Percentiles rank a stretch among this genome's conserved stretches.
Conservation (phyloP, 163 green algal species). For the Prototheca wickerhamii region DNA sequence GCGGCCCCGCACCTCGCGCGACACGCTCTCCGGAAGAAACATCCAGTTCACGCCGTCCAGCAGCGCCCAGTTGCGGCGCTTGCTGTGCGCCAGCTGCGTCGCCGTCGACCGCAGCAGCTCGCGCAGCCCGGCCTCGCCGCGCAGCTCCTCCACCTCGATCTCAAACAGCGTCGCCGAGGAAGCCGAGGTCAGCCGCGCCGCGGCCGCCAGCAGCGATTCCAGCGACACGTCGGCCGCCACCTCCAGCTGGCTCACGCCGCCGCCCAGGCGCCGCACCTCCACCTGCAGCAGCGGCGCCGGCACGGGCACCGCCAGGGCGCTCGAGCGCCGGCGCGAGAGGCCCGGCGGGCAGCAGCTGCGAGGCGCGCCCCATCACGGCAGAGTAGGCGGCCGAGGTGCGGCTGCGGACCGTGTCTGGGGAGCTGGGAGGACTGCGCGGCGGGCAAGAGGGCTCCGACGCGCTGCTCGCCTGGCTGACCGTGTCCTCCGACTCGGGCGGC, state of each 20-base stretch:
- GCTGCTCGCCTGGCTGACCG: neutral
- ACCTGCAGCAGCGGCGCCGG: neutral
- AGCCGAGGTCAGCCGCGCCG: neutral
- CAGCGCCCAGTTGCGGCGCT: neutral
- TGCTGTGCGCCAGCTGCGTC: neutral
- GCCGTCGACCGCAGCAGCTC: neutral
- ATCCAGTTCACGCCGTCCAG: constrained; percentile 10
- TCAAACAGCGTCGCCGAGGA: neutral
- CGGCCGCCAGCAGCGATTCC: neutral
- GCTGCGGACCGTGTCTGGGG: neutral
- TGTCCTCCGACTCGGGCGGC: neutral
- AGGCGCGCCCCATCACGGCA: neutral
- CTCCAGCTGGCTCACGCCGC: neutral
- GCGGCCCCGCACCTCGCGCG: constrained; percentile 9
- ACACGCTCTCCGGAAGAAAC: constrained; percentile 10
- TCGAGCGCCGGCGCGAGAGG: neutral
- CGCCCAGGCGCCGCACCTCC: neutral
- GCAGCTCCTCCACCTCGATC: too few species aligned
- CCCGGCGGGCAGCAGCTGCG: neutral
- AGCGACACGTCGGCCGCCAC: neutral
- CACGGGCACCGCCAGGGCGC: too few species aligned
- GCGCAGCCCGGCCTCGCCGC: neutral
- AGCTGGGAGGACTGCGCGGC: neutral
- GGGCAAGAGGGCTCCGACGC: neutral
- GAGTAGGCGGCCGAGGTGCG: neutral